Evolutionary conservation across 495 filamentous ascomycete genomes (phyloP), one percentile per base, ranked within the genome.

Genomic region (Tuber brumale): DNA sequence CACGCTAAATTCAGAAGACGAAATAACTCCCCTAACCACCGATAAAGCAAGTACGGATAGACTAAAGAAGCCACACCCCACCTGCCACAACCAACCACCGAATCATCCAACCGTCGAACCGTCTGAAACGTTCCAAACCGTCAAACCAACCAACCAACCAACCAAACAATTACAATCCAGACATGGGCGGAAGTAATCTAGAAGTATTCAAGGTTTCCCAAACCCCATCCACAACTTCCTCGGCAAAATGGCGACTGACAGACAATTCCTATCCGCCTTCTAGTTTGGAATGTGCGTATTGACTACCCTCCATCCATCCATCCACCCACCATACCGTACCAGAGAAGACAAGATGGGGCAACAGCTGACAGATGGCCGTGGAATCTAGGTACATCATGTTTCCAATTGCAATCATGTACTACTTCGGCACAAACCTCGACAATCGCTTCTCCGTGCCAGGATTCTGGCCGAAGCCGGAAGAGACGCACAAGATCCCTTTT

Each of bases 391-490:
- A 98, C 86, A 91, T 99, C 85, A 90, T 97, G 88, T 98, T 99
- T 86, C 95, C 95, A 37, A 97, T 99, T 81, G 94, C 92, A 77
- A 93, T 95, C 87, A 99, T 99, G 95, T 99, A 97, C 88, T 99
- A 99, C 86, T 99, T 97, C 87, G 95, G 95, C 84, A 97, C 94
- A 69, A 99, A 99, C 84, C 92, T 99, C 77, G 95, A 99, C 85
- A 88, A 90, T 74, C 91, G 92, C 76, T 99, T 99, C 87, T 82
- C 87, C 69, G 92, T 97, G 1, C 90, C 91, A 19, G 92, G 92
- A 76, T 99, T 99, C 88, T 99, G 95, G 95, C 95, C 95, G 37
- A 92, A 90, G 79, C 86, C 90, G 45, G 91, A 92, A 77, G 89
- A 95, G 84, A 93, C 93, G 61, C 92, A 99, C 85, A 92, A 88